Conservation (phyloP, 2,329 filamentous ascomycete species). For the Paraconiothyrium brasiliense region DNA sequence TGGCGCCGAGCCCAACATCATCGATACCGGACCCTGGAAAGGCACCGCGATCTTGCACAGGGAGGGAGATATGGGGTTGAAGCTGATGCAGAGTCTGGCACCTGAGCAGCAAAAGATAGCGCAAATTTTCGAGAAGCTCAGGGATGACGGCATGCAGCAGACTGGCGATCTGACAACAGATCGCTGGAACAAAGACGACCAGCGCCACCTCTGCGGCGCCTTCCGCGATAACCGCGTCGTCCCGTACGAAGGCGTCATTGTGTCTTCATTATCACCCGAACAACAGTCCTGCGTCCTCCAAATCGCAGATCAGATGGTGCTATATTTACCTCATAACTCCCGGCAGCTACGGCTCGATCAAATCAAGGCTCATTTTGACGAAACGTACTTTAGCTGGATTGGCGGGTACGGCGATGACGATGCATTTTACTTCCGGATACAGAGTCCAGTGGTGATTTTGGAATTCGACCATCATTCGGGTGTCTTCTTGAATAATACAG, state of each 20-base stretch:
- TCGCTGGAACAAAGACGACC: constrained; percentile 83
- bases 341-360: constrained; percentile 65
- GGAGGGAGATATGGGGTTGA: constrained; percentile 72
- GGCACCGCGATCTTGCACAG: constrained; percentile 73
- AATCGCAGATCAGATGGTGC: constrained; percentile 71
- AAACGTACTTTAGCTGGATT: constrained; percentile 85
- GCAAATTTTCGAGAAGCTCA: constrained; percentile 67
- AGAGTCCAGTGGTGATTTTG: constrained; percentile 76
- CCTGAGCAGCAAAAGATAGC: constrained; percentile 59
- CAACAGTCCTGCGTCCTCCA: constrained; percentile 66
- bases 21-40: constrained; percentile 69
- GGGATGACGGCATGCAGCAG: constrained; percentile 71
- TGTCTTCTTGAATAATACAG: constrained; percentile 76
- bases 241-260: constrained; percentile 73
- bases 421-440: constrained; percentile 80
- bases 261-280: constrained; percentile 57
- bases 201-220: constrained; percentile 79
- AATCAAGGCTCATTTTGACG: constrained; percentile 65
- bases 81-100: constrained; percentile 72
- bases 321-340: constrained; percentile 70
- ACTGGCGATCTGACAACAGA: constrained; percentile 58
- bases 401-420: constrained; percentile 73
- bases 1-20: constrained; percentile 80
- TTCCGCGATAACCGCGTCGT: constrained; percentile 81
- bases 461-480: constrained; percentile 86